These are phyloP conservation scores for Melanogaster broomeanus DNA, from an alignment of 768 basidiomycete genomes.

Conservation along the genomic window DNA sequence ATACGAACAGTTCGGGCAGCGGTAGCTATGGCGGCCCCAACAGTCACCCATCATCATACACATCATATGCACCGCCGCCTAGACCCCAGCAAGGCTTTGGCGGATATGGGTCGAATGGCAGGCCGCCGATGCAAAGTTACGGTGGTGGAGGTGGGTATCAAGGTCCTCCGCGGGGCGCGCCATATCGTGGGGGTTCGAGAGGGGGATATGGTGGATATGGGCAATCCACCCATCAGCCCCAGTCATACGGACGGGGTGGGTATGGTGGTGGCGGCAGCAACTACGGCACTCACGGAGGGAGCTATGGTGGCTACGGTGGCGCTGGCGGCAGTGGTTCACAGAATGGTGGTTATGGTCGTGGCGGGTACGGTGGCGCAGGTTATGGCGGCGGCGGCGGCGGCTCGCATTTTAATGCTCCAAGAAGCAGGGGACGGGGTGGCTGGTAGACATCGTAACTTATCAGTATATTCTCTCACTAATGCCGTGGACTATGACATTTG, in stretches of 20 bases:
- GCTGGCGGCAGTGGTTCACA: no score
- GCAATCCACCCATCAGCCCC: slow-evolving; percentile 16
- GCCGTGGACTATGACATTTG: slow-evolving; percentile 3
- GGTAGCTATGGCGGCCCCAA: slow-evolving; percentile 13
- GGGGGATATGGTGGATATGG: slow-evolving; percentile 25
- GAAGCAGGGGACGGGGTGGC: slow-evolving; percentile 54
- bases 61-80: slow-evolving; percentile 19
- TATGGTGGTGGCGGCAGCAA: slow-evolving; percentile 21
- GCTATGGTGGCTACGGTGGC: slow-evolving; percentile 40
- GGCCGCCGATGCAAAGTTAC: slow-evolving; percentile 32
- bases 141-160: slow-evolving; percentile 33
- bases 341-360: slow-evolving; percentile 32
- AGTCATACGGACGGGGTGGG: slow-evolving; percentile 27
- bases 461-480: slow-evolving; percentile 18
- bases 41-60: slow-evolving; percentile 15
- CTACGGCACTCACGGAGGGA: slow-evolving; percentile 22
- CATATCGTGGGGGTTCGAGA: slow-evolving; percentile 26
- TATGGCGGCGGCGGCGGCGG: slow-evolving; percentile 18
- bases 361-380: slow-evolving; percentile 41
- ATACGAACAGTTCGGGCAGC: slow-evolving; percentile 15
- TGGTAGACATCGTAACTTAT: slow-evolving; percentile 39
- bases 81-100: slow-evolving; percentile 30
- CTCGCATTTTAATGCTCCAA: slow-evolving; percentile 25
- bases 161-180: slow-evolving; percentile 25
- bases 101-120: slow-evolving; percentile 32